These are phyloP conservation scores for Sporothrix dimorphospora DNA, from an alignment of 2,329 filamentous ascomycete species.

Conservation along the genomic window DNA sequence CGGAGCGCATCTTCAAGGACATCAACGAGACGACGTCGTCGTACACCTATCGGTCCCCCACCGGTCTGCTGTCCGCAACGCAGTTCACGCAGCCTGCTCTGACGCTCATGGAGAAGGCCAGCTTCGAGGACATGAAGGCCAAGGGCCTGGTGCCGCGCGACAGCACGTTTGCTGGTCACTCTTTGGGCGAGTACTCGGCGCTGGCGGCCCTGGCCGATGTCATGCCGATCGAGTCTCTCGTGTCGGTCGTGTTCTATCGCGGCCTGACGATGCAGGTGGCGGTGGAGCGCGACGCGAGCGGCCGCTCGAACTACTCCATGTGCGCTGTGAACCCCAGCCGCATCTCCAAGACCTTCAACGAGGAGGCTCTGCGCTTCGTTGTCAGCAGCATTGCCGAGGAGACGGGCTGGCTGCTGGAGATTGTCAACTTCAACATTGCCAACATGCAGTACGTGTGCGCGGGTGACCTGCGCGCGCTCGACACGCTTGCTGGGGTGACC, in stretches of 20 bases:
- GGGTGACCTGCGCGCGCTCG: conserved; percentile 70
- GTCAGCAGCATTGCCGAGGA: conserved; percentile 93
- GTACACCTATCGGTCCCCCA: conserved; percentile 96
- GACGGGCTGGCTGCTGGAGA: conserved; percentile 94
- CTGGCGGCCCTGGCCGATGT: conserved; percentile 95
- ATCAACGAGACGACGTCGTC: conserved; percentile 90
- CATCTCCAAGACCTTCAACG: conserved; percentile 98
- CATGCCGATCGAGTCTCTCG: conserved; percentile 98
- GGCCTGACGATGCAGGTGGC: conserved; percentile 99
- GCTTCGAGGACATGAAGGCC: conserved; percentile 97
- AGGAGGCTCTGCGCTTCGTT: conserved; percentile 94
- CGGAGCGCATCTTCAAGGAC: conserved; percentile 99
- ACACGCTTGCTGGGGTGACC: conserved; percentile 75
- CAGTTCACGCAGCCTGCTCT: conserved; percentile 98
- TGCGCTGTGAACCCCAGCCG: conserved; percentile 98
- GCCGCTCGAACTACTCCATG: conserved; percentile 98
- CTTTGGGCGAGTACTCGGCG: conserved; percentile 96
- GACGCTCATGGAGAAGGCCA: conserved; percentile 99
- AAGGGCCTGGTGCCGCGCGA: conserved; percentile 95
- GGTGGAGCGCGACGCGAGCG: conserved; percentile 89
- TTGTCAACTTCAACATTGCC: conserved; percentile 92
- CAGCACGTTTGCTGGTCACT: conserved; percentile 97
- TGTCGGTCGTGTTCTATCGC: conserved; percentile 98
- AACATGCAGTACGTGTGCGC: conserved; percentile 77
- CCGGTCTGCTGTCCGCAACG: conserved; percentile 90